These are phyloP conservation scores for Kwoniella sp. DNA, from an alignment of 768 basidiomycete genomes.

Conservation along the genomic window DNA sequence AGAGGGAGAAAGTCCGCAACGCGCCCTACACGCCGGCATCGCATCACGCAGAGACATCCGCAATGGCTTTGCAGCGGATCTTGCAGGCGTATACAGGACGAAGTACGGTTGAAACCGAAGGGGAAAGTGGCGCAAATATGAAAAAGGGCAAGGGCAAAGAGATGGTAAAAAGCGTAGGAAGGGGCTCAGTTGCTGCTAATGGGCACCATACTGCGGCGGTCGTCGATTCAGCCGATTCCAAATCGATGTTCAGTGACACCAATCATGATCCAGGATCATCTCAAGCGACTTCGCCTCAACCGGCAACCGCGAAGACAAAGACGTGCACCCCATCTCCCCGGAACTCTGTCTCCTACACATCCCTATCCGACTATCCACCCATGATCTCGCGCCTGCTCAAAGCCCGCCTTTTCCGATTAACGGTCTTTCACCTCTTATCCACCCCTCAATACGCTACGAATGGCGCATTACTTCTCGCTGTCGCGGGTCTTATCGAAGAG, in stretches of 20 bases:
- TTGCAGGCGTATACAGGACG: constrained; percentile 11
- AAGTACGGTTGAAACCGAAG: neutral
- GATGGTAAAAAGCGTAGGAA: neutral
- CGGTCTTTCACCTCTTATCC: constrained; percentile 35
- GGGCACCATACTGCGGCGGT: too few species aligned
- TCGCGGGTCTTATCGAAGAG: constrained; percentile 23
- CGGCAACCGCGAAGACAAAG: too few species aligned
- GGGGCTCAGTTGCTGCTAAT: too few species aligned
- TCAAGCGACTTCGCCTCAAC: too few species aligned
- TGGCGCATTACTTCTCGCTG: constrained; percentile 15
- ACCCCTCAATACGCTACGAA: constrained; percentile 35
- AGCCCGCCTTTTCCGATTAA: constrained; percentile 32
- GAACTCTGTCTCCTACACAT: too few species aligned
- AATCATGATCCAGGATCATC: too few species aligned
- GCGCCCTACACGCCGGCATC: neutral
- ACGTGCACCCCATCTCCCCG: too few species aligned
- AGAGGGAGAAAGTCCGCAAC: too few species aligned
- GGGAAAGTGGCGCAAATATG: neutral
- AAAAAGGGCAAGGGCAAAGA: neutral
- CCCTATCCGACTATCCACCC: constrained; percentile 24
- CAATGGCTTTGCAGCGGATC: constrained; percentile 18
- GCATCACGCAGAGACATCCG: constrained; percentile 10
- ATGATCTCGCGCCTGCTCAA: constrained; percentile 30
- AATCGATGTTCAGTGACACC: too few species aligned
- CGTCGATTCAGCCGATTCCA: too few species aligned